Evolutionary conservation across 208 protist genomes (phyloP), one percentile per base, ranked within the genome.

Genomic region (Angomonas desouzai): DNA sequence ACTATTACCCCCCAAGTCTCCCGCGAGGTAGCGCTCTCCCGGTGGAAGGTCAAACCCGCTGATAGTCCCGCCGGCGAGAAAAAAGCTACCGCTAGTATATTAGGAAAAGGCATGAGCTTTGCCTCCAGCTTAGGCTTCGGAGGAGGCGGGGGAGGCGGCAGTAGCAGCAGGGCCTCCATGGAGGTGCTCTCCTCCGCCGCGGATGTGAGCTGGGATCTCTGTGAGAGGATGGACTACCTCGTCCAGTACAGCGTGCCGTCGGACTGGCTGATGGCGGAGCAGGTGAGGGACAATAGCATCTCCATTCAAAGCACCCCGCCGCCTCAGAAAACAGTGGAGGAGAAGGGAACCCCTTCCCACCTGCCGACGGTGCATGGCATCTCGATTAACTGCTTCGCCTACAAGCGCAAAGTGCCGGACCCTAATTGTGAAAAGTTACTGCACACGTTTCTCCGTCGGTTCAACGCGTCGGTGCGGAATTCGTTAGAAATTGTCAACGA

Each of bases 181-280:
- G 25, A 57, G 10, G 51, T 57, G 3, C 27, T n/a, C 9, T 33
- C 51, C 9, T 32, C 75, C 38, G 71, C 80, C 29, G 69, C 72
- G 16, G 81, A 87, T 59, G 83, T 93, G 1, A 67, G 59, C 49
- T 93, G 87, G 83, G 83, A 83, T 56, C 9, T 84, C 33, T 87
- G 79, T 53, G 87, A 93, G 70, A 80, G 83, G 13, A 79, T 93
- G 72, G 87, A 93, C 74, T 89, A 76, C 64, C 86, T 85, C 62
- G 74, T 93, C 10, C 83, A 93, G 68, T 93, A 93, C 75, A 79
- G 66, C 62, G 72, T 88, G 1, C 87, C 87, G 2, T 79, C 78
- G 25, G 85, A 64, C 61, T 93, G 87, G 83, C 45, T 56, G 10
- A 68, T 89, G 45, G 57, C 62, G n/a, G 83, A 93, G 66, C 66